phyloP scores from a whole-genome alignment of 345 rosid genomes.

The Eutrema yunnanense region DNA sequence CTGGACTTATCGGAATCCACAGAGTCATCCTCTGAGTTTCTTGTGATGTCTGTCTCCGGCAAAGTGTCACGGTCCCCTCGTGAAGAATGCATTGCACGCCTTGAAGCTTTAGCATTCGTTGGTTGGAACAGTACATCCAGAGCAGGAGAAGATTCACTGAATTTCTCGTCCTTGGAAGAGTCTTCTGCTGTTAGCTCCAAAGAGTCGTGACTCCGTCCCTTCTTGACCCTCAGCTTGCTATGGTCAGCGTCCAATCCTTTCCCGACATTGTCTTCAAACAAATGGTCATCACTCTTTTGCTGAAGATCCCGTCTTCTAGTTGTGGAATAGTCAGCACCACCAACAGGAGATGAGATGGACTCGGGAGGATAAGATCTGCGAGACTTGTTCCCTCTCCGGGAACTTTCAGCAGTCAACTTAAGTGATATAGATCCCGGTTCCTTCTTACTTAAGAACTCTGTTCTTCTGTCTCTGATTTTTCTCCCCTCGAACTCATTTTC shows the following conservation, averaged over 20 bases:
- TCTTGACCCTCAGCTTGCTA: conserved; percentile 2
- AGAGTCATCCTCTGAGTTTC: conserved; percentile 16
- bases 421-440: conserved; percentile 24
- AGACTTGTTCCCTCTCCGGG: conserved; percentile 11
- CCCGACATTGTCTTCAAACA: not conserved
- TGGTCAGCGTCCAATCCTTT: not conserved
- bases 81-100: conserved; percentile 14
- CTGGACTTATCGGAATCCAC: not conserved
- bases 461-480: conserved; percentile 7
- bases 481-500: conserved; percentile 17
- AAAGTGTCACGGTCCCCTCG: not conserved
- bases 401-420: conserved; percentile 16
- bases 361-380: conserved; percentile 30
- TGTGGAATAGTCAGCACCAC: conserved; percentile 1
- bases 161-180: not conserved
- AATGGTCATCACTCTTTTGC: conserved; percentile 2
- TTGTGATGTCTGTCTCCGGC: conserved; percentile 9
- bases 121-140: not conserved
- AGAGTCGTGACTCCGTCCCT: conserved; percentile 18
- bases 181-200: conserved; percentile 15
- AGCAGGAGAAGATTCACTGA: conserved; percentile 2
- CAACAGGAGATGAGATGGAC: conserved; percentile 11
- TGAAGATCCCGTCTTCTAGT: not conserved
- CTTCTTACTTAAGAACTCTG: conserved; percentile 9
- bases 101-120: conserved; percentile 12